Conservation (phyloP, 192 early-diverging fungal species). For the Coemansia sp. region DNA sequence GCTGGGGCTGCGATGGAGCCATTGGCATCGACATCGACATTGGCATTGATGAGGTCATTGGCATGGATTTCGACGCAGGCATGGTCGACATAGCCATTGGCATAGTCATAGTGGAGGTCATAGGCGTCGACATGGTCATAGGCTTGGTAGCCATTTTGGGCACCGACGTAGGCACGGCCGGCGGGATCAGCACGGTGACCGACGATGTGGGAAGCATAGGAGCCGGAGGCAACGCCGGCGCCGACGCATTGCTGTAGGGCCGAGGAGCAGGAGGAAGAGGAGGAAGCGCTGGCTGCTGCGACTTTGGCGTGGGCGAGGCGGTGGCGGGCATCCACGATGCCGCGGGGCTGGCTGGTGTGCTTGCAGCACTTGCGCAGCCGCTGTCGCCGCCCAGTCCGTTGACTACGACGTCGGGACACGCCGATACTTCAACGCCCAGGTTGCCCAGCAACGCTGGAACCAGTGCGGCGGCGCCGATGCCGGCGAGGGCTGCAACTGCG, state of each 20-base stretch:
- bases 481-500: constrained; percentile 16
- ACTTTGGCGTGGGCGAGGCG: not conserved
- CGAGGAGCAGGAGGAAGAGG: not conserved
- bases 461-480: constrained; percentile 23
- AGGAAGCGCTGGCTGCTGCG: not conserved
- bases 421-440: constrained; percentile 30
- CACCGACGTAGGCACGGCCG: constrained; percentile 1
- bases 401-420: constrained; percentile 43
- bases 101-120: too few relatives aligned
- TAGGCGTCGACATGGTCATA: too few relatives aligned
- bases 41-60: too few relatives aligned
- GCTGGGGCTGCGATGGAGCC: constrained; percentile 5
- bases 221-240: constrained; percentile 12
- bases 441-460: constrained; percentile 50
- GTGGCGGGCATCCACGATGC: not conserved
- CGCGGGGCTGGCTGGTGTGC: not conserved
- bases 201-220: constrained; percentile 12
- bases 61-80: not conserved
- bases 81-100: not conserved
- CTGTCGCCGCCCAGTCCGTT: constrained; percentile 24
- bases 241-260: constrained; percentile 23
- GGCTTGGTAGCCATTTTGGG: too few relatives aligned
- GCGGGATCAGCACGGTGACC: constrained; percentile 7
- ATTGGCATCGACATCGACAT: not conserved
- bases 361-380: constrained; percentile 21